These are phyloP conservation scores for Starmera dryadoides DNA, from an alignment of 805 yeast species.

Conservation along the genomic window DNA sequence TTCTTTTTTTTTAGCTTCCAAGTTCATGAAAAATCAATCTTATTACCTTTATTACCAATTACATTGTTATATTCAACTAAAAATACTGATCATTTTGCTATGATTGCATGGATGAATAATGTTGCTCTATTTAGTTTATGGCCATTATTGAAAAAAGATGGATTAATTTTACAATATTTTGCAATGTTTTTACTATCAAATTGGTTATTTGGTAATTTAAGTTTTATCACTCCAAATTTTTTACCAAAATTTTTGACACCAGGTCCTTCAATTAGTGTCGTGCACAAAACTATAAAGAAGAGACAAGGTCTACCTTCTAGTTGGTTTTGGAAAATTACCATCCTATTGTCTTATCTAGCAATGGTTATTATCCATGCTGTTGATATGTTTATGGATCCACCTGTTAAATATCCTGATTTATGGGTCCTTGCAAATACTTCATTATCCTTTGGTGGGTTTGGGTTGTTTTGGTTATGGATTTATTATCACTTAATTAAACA, in stretches of 20 bases:
- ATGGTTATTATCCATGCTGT: slow-evolving; percentile 44
- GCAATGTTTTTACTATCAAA: slow-evolving; percentile 58
- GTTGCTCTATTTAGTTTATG: slow-evolving; percentile 79
- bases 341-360: slow-evolving; percentile 44
- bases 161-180: slow-evolving; percentile 63
- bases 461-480: slow-evolving; percentile 77
- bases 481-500: slow-evolving; percentile 37
- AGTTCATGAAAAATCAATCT: slow-evolving; percentile 90
- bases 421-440: slow-evolving; percentile 76
- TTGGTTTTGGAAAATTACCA: slow-evolving; percentile 41
- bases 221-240: slow-evolving; percentile 41
- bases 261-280: slow-evolving; percentile 33
- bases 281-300: slow-evolving; percentile 25
- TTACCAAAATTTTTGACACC: slow-evolving; percentile 34
- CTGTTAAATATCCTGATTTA: slow-evolving; percentile 66
- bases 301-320: slow-evolving; percentile 41
- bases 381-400: slow-evolving; percentile 47
- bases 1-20: slow-evolving; percentile 90
- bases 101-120: slow-evolving; percentile 84
- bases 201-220: slow-evolving; percentile 69
- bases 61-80: slow-evolving; percentile 52
- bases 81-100: slow-evolving; percentile 54
- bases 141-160: slow-evolving; percentile 79
- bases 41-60: slow-evolving; percentile 83
- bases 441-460: slow-evolving; percentile 70